phyloP scores from a whole-genome alignment of 352 stramenopile species.

The Globisporangium cylindrosporum region DNA sequence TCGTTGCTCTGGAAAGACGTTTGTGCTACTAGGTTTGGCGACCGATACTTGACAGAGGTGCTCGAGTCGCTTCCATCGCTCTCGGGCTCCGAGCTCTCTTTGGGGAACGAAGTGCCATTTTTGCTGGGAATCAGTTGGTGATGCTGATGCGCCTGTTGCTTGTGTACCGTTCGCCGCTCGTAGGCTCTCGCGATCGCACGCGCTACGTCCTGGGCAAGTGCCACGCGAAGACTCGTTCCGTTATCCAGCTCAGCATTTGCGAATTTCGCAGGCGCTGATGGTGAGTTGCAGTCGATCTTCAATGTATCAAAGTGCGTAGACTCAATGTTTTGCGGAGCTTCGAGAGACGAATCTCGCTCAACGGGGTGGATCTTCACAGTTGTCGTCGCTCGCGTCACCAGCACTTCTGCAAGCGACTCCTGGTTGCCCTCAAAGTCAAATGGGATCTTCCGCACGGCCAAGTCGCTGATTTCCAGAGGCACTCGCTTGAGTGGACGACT shows the following conservation, averaged over 20 bases:
- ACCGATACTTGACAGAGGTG: conserved; percentile 3
- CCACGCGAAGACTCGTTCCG: conserved; percentile 22
- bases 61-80: conserved; percentile 23
- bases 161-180: conserved; percentile 18
- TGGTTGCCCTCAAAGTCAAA: conserved; percentile 62
- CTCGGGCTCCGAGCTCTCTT: conserved; percentile 27
- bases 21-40: conserved; percentile 2
- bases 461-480: conserved; percentile 60
- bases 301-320: conserved; percentile 9
- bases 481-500: conserved; percentile 45
- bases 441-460: conserved; percentile 60
- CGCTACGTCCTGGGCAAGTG: conserved; percentile 41
- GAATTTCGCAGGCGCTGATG: background rate
- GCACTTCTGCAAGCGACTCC: conserved; percentile 33
- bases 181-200: conserved; percentile 31
- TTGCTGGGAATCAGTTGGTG: background rate
- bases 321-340: background rate
- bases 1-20: conserved; percentile 24
- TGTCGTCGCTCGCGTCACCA: conserved; percentile 27
- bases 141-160: background rate
- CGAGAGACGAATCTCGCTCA: background rate
- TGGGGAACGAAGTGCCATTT: background rate
- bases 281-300: conserved; percentile 18
- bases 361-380: background rate
- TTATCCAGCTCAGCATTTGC: conserved; percentile 16